Percentiles rank a stretch among this genome's conserved stretches.
Evolutionary conservation across 495 filamentous ascomycete species (phyloP).

Genomic region (Neurospora sp.): DNA sequence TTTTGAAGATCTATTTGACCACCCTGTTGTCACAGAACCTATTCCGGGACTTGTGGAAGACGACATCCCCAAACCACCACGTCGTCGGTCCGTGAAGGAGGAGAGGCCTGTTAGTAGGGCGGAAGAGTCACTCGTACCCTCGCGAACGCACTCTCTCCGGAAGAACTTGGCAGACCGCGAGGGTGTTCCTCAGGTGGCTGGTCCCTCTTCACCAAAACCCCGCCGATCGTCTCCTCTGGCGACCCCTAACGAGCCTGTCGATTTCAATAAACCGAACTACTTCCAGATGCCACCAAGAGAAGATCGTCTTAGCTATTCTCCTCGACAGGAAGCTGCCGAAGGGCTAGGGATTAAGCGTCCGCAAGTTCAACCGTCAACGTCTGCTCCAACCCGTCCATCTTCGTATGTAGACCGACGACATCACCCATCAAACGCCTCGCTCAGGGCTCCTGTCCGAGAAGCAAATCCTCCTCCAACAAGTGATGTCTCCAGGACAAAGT

Average conservation of each 20-base stretch:
- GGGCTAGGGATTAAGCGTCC: slow-evolving; percentile 37
- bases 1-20: slow-evolving; percentile 72
- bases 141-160: slow-evolving; percentile 13
- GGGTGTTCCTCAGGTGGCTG: slow-evolving; percentile 13
- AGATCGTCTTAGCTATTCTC: not conserved
- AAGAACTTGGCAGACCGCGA: slow-evolving; percentile 22
- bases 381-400: slow-evolving; percentile 24
- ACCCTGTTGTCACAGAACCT: slow-evolving; percentile 59
- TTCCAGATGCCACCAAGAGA: not conserved
- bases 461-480: slow-evolving; percentile 5
- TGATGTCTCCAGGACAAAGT: slow-evolving; percentile 4
- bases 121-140: slow-evolving; percentile 16
- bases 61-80: slow-evolving; percentile 45
- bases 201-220: slow-evolving; percentile 26
- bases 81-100: slow-evolving; percentile 13
- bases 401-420: slow-evolving; percentile 25
- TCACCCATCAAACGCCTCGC: slow-evolving; percentile 27
- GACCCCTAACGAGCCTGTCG: slow-evolving; percentile 25
- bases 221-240: slow-evolving; percentile 28
- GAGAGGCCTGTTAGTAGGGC: slow-evolving; percentile 13
- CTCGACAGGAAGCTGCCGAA: slow-evolving; percentile 25
- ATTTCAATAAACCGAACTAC: not conserved
- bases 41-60: slow-evolving; percentile 80
- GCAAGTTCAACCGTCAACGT: slow-evolving; percentile 25
- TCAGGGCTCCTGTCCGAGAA: slow-evolving; percentile 14